Evolutionary conservation across 176 grass and related monocot genomes (phyloP).

Genomic region (Hyparrhenia diplandra): DNA sequence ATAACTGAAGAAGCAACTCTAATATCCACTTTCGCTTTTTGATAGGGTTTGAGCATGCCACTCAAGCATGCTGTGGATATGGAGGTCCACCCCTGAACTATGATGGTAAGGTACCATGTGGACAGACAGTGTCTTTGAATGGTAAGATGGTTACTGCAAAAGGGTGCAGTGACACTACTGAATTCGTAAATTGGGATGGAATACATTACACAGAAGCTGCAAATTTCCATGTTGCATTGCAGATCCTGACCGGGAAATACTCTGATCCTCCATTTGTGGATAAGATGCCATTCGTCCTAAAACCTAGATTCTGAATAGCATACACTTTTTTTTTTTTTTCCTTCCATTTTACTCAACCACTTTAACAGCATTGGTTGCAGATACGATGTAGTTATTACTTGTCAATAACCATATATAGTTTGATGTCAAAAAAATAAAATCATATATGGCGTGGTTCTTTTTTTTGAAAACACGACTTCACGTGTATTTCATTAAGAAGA

Average conservation of each 20-base stretch:
- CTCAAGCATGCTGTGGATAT: slow-evolving; percentile 78
- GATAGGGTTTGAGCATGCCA: slow-evolving; percentile 75
- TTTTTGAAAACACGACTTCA: too few species aligned
- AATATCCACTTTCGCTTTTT: not conserved
- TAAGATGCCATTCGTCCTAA: slow-evolving; percentile 88
- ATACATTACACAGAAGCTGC: slow-evolving; percentile 92
- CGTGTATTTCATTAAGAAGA: too few species aligned
- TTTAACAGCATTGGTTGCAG: slow-evolving; percentile 10
- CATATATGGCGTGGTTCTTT: slow-evolving; percentile 30
- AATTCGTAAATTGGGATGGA: slow-evolving; percentile 92
- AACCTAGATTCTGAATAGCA: slow-evolving; percentile 59
- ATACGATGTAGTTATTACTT: slow-evolving; percentile 39
- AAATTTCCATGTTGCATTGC: slow-evolving; percentile 71
- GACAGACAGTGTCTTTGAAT: slow-evolving; percentile 61
- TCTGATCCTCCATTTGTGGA: slow-evolving; percentile 73
- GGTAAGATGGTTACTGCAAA: slow-evolving; percentile 59
- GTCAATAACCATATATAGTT: slow-evolving; percentile 55
- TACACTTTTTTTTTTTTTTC: not conserved
- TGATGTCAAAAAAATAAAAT: slow-evolving; percentile 15
- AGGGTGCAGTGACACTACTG: slow-evolving; percentile 70
- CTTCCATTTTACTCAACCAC: slow-evolving; percentile 7
- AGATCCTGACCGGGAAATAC: slow-evolving; percentile 88
- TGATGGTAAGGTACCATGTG: slow-evolving; percentile 64
- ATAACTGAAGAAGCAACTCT: not conserved
- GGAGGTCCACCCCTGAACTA: slow-evolving; percentile 88